Base-by-base conservation (phyloP, 2,329 filamentous ascomycete species). In the Helminthosporium solani region DNA sequence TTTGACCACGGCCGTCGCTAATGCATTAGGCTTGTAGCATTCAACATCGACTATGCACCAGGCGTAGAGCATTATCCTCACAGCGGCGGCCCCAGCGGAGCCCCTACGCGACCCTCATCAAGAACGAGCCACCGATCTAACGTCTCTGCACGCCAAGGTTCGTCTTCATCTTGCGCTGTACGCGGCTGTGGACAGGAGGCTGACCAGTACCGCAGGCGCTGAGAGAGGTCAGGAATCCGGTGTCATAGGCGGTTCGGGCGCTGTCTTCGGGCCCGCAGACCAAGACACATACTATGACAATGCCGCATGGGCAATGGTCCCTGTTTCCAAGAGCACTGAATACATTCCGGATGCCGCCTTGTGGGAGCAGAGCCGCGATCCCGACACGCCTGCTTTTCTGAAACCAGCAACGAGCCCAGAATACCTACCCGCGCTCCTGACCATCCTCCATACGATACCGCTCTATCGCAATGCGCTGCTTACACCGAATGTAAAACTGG, bases 381-480 rank as follows among this genome's bases (percentile, higher is more conserved):
- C 69, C 4, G 73, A 70, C 27, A 73, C 80, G 51, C 83, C 82
- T 12, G 75, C 75, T 14, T 80, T 85, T 47, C 67, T 85, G 41
- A 82, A 82, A 46, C 80, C 79, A 14, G 70, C 78, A 2, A 71
- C 76, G 11, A 72, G 75, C 34, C 73, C 70, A 33, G 73, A 79
- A 46, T 80, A 81, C 56, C 67, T 84, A n/a, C 76, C 79, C 21
- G 77, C 77, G 3, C 68, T 84, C 16, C 58, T 86, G 34, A 83
- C 81, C 4, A 83, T 86, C 47, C 72, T 83, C n/a, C 80, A 83
- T 57, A 74, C 77, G 16, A 83, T 85, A 44, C 81, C 82, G 3
- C 66, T 79, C 23, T 78, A 77, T 16, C 74, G 81, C 45, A 80
- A 84, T 58, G 77, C 78, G 7, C 70, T 85, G 8, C 63, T 85